These are phyloP conservation scores for Gossypium stocksii DNA, from an alignment of 345 rosid species.

Conservation along the genomic window DNA sequence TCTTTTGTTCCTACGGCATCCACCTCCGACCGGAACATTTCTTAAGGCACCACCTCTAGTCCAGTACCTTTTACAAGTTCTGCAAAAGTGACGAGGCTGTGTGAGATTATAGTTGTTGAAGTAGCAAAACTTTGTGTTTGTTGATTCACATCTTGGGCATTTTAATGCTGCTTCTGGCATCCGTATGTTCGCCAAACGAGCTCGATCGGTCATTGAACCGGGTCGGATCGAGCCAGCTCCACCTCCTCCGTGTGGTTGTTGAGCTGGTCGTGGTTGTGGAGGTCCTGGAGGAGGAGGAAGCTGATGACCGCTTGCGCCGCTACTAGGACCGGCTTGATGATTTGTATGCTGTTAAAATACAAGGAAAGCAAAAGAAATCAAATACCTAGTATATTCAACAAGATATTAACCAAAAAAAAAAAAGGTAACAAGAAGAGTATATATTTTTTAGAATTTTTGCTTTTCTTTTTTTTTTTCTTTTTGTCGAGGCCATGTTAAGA, in stretches of 20 bases:
- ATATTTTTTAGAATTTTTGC: slow-evolving; percentile 39
- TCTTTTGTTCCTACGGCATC: slow-evolving; percentile 83
- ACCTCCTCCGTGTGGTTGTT: slow-evolving; percentile 55
- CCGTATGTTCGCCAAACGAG: slow-evolving; percentile 73
- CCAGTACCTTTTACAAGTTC: slow-evolving; percentile 96
- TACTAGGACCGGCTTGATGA: slow-evolving; percentile 33
- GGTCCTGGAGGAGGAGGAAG: slow-evolving; percentile 28
- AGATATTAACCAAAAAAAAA: slow-evolving; percentile 19
- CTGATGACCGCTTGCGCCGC: slow-evolving; percentile 35
- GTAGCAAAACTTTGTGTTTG: slow-evolving; percentile 93
- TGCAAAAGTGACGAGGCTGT: slow-evolving; percentile 99
- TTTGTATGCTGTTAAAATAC: slow-evolving; percentile 39
- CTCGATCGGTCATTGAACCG: slow-evolving; percentile 91
- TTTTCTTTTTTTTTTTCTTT: slow-evolving; percentile 8
- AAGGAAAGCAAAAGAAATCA: slow-evolving; percentile 22
- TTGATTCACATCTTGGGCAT: slow-evolving; percentile 94
- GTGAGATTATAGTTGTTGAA: slow-evolving; percentile 94
- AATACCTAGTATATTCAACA: slow-evolving; percentile 56
- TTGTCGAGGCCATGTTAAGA: no score
- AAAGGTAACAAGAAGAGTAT: slow-evolving; percentile 39
- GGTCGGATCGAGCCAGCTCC: slow-evolving; percentile 64
- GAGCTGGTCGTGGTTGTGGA: slow-evolving; percentile 41
- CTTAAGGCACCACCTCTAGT: slow-evolving; percentile 89
- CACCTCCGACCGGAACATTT: slow-evolving; percentile 92
- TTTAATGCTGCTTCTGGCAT: slow-evolving; percentile 72